A percentile compares a stretch with the other conserved stretches of the same genome.
Conservation (phyloP, 306 rosid genomes). For the Pyrus pyrifolia region DNA sequence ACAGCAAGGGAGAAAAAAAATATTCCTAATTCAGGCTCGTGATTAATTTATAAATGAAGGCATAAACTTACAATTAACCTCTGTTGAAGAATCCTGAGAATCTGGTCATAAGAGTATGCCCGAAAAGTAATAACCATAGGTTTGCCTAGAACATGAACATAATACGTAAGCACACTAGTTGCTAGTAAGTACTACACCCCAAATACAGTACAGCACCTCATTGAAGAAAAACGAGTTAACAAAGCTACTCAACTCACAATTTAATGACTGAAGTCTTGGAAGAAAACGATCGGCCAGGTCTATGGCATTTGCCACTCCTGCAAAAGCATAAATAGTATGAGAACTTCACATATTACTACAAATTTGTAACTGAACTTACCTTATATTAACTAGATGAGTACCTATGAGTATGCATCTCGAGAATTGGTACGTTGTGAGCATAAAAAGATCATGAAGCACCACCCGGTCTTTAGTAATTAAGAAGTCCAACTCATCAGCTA, state of each 20-base stretch:
- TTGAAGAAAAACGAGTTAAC: not conserved
- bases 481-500: slow-evolving; percentile 91
- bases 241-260: slow-evolving; percentile 51
- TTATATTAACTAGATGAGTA: slow-evolving; percentile 5
- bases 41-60: not conserved
- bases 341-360: not conserved
- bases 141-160: slow-evolving; percentile 49
- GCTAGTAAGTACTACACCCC: not conserved
- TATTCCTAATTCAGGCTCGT: too few relatives aligned
- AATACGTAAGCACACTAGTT: not conserved
- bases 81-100: slow-evolving; percentile 71
- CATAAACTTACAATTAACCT: slow-evolving; percentile 56
- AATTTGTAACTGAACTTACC: not conserved
- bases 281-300: slow-evolving; percentile 92
- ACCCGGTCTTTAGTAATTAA: slow-evolving; percentile 76
- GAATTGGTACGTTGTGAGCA: slow-evolving; percentile 83
- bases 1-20: too few relatives aligned
- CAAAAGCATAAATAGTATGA: not conserved
- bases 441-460: slow-evolving; percentile 90
- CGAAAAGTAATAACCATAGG: slow-evolving; percentile 66
- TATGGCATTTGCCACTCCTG: slow-evolving; percentile 94
- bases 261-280: slow-evolving; percentile 78
- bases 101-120: slow-evolving; percentile 80
- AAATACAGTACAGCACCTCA: not conserved
- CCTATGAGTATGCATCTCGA: slow-evolving; percentile 86